Evolutionary conservation across 495 filamentous ascomycete species (phyloP).

Genomic region (Talaromyces stipitatus): DNA sequence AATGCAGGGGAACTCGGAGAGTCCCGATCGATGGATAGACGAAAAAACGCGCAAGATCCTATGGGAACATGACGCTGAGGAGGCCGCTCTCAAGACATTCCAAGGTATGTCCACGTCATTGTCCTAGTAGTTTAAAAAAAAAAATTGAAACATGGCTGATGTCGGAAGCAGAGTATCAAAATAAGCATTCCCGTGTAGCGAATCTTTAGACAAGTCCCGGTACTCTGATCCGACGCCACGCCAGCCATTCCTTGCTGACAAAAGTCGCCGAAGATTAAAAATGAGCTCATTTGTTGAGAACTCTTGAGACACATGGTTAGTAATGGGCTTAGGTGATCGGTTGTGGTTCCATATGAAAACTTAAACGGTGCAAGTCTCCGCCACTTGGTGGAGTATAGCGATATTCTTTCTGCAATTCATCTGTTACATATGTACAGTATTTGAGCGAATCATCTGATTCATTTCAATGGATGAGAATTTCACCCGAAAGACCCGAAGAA

Average conservation of each 20-base stretch:
- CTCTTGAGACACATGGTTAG: too few species aligned
- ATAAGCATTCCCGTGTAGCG: neutral
- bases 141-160: too few species aligned
- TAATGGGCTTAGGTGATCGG: too few species aligned
- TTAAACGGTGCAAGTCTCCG: constrained; percentile 1
- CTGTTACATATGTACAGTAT: neutral
- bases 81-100: constrained; percentile 35
- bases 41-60: constrained; percentile 37
- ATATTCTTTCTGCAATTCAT: too few species aligned
- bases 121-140: too few species aligned
- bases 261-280: too few species aligned
- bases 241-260: too few species aligned
- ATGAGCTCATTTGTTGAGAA: too few species aligned
- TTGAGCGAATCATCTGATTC: neutral
- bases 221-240: too few species aligned
- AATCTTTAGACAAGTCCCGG: neutral
- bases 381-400: too few species aligned
- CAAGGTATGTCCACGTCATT: constrained; percentile 7
- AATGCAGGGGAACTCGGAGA: constrained; percentile 20
- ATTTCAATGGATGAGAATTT: neutral
- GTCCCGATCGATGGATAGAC: constrained; percentile 44
- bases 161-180: neutral
- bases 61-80: constrained; percentile 42
- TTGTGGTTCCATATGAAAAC: neutral
- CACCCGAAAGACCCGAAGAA: neutral